These are phyloP conservation scores for Macadamia tetraphylla DNA, from an alignment of 164 flowering plant genomes.

Conservation along the genomic window DNA sequence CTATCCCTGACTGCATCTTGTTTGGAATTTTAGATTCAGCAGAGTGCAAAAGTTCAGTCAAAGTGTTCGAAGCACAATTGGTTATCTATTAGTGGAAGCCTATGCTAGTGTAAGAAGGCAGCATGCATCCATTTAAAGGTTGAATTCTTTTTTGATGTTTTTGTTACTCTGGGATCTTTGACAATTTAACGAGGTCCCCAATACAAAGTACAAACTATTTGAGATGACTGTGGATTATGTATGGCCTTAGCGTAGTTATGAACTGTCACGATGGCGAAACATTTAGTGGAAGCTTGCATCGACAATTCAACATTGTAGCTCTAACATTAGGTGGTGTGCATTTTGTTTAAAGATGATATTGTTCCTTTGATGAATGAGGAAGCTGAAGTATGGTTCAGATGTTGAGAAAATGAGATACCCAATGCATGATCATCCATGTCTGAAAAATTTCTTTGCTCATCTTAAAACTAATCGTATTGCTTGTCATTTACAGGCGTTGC, in stretches of 20 bases:
- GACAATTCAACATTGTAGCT: neutral
- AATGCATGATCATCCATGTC: neutral
- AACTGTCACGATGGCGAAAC: neutral
- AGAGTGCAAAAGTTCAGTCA: too few species aligned
- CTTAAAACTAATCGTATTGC: neutral
- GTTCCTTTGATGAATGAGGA: neutral
- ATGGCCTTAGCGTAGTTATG: neutral
- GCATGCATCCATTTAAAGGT: too few species aligned
- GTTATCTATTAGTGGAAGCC: too few species aligned
- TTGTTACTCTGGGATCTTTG: neutral
- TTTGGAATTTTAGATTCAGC: too few species aligned
- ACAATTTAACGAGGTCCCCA: neutral
- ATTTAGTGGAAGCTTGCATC: neutral
- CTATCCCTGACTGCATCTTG: too few species aligned
- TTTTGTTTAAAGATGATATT: neutral
- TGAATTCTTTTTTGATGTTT: too few species aligned
- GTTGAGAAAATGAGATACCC: neutral
- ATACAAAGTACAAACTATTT: neutral
- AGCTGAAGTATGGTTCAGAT: neutral
- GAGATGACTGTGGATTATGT: neutral
- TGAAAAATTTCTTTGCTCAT: neutral
- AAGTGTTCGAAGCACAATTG: too few species aligned
- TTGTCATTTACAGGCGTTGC: constrained; percentile 56
- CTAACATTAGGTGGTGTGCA: neutral
- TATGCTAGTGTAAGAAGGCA: too few species aligned